Base-by-base conservation (phyloP, 768 basidiomycete genomes). In the Pulveroboletus sp. region DNA sequence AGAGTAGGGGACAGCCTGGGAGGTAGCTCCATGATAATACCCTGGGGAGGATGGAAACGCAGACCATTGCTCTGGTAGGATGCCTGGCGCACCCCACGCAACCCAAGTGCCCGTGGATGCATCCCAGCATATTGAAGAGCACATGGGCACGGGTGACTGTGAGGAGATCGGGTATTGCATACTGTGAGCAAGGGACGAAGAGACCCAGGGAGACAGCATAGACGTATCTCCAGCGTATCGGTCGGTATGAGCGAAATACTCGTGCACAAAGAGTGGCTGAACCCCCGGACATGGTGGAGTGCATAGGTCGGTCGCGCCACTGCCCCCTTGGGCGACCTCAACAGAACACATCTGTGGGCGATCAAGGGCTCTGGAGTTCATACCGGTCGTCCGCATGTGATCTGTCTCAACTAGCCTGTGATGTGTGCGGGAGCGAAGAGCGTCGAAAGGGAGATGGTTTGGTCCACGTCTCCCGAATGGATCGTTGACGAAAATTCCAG, bases 381-480 rank as follows among this genome's bases (percentile, higher is more conserved):
- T 66, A 44, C 45, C 59, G 51, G 53, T 41, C 15, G 49, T 59
- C 26, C 56, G 57, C 43, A 27, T 40, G 46, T 51, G 50, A 42
- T 64, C 63, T 30, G 54, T 43, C 46, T 65, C 63, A 46, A 45
- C 51, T 44, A 46, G 47, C 49, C 49, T 68, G 46, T 69, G 60
- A 35, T 63, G 54, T 31, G 48, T 12, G 21, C 61, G 66, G 17
- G 61, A 49, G 46, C 56, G 59, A 43, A 69, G 61, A 37, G 71
- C 65, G 65, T 72, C 75, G 54, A 73, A 74, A 46, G 70, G 59
- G 14, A 71, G 54, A 46, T 71, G 67, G 52, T 72, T 73, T 41
- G 69, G 69, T 39, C 58, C 63, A 33, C 65, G 70, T 38, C 70
- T 65, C 36, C 65, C 66, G 45, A 55, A 57, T 37, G 66, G 66